A percentile compares a stretch with the other conserved stretches of the same genome.
Evolutionary conservation across 225 moss, liverwort and hornwort species (phyloP).

Genomic region (Takakia lepidozioides): DNA sequence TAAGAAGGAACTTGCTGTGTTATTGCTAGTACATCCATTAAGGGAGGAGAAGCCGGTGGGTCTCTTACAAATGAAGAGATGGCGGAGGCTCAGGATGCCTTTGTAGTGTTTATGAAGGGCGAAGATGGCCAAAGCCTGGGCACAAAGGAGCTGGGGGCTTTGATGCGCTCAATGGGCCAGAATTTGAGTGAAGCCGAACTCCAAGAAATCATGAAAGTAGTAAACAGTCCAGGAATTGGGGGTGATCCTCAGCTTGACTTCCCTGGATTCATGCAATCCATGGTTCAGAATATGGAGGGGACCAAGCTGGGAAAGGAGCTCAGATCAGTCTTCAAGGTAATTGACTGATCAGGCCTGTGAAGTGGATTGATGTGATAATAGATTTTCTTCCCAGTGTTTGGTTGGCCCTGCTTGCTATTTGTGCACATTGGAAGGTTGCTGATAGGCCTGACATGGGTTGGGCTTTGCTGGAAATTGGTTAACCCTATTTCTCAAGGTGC

Average conservation of each 20-base stretch:
- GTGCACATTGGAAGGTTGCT: neutral
- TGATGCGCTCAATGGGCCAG: constrained; percentile 11
- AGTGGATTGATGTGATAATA: neutral
- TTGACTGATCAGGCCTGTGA: neutral
- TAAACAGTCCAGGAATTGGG: neutral
- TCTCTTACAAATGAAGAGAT: too few species aligned
- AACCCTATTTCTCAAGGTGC: too few species aligned
- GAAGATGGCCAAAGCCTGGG: constrained; percentile 6
- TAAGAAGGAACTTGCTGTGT: too few species aligned
- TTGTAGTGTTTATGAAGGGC: constrained; percentile 8
- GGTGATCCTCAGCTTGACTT: constrained; percentile 3
- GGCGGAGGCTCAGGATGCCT: neutral
- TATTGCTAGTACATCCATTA: constrained; percentile 6
- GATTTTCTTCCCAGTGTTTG: neutral
- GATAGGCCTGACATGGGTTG: neutral
- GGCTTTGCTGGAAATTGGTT: too few species aligned
- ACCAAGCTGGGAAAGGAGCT: constrained; percentile 9
- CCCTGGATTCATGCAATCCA: constrained; percentile 3
- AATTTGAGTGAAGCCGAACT: constrained; percentile 7
- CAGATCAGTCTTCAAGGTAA: constrained; percentile 5
- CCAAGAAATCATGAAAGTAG: constrained; percentile 7
- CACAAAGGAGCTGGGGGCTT: constrained; percentile 4
- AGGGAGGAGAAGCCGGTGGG: too few species aligned
- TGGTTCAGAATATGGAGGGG: constrained; percentile 12
- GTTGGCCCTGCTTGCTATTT: neutral